Percentiles rank a stretch among this genome's conserved stretches.
These are phyloP conservation scores for Boletus coccyginus DNA, from an alignment of 768 basidiomycete species.

Conservation along the genomic window DNA sequence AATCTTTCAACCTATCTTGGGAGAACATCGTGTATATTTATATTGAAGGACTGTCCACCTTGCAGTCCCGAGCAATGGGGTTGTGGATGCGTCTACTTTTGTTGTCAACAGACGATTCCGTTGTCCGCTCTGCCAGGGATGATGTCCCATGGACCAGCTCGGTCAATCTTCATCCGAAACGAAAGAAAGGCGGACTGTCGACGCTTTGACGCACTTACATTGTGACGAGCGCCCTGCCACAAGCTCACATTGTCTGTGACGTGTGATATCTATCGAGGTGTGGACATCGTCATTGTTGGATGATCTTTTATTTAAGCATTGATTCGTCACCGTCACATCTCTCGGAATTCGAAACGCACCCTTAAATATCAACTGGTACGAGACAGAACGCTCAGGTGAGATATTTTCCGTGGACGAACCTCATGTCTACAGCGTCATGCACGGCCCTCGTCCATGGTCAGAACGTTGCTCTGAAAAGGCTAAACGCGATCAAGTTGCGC, in stretches of 20 bases:
- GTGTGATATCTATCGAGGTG: background rate
- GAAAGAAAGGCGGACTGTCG: background rate
- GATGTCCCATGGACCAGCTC: background rate
- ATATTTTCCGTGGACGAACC: too few relatives aligned
- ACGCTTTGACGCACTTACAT: background rate
- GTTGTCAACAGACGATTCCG: background rate
- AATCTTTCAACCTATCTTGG: constrained; percentile 1
- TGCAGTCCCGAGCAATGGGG: background rate
- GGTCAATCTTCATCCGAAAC: background rate
- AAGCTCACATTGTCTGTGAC: background rate
- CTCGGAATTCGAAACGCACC: background rate
- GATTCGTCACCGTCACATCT: background rate
- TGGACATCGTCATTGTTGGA: background rate
- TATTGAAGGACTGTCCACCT: constrained; percentile 2
- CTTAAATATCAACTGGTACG: background rate
- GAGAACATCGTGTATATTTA: constrained; percentile 10
- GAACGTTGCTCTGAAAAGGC: too few relatives aligned
- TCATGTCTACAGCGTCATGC: too few relatives aligned
- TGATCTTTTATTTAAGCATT: background rate
- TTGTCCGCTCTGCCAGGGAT: background rate
- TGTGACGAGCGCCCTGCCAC: background rate
- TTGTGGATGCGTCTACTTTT: background rate
- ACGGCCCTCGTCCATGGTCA: too few relatives aligned
- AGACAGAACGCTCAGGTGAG: too few relatives aligned
- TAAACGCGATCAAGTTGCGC: too few relatives aligned